These are phyloP conservation scores for Furcasterigmium sp. DNA, from an alignment of 2,329 filamentous ascomycete genomes.

Conservation along the genomic window DNA sequence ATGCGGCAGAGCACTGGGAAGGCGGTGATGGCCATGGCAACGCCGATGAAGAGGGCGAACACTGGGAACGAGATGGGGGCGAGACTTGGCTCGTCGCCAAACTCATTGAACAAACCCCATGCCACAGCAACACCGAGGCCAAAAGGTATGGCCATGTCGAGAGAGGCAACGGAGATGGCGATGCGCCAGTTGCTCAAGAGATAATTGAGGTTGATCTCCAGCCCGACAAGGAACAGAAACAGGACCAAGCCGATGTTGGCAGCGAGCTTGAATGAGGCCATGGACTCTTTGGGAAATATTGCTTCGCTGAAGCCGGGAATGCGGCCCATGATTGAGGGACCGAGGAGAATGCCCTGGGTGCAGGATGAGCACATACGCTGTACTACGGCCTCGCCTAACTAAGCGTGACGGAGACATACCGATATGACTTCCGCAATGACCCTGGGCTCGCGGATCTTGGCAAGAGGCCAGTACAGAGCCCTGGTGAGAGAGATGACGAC, in stretches of 20 bases:
- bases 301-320: conserved; percentile 71
- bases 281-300: conserved; percentile 73
- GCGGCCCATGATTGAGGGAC: conserved; percentile 81
- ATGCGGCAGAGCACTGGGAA: conserved; percentile 93
- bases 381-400: no score
- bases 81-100: conserved; percentile 40
- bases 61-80: conserved; percentile 42
- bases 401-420: background rate
- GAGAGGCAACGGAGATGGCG: conserved; percentile 69
- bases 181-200: conserved; percentile 76
- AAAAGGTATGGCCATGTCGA: conserved; percentile 79
- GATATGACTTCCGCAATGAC: conserved; percentile 80
- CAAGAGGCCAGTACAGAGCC: conserved; percentile 66
- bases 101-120: conserved; percentile 74
- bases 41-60: conserved; percentile 75
- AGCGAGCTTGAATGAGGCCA: conserved; percentile 69
- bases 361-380: no score
- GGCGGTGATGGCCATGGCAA: conserved; percentile 87
- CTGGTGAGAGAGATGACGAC: conserved; percentile 46
- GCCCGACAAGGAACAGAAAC: conserved; percentile 81
- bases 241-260: conserved; percentile 81
- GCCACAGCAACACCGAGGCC: conserved; percentile 75
- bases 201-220: conserved; percentile 79
- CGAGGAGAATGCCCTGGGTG: conserved; percentile 76
- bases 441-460: conserved; percentile 70